Base-by-base conservation (phyloP, 2,329 filamentous ascomycete genomes). In the Juglanconis oblonga region DNA sequence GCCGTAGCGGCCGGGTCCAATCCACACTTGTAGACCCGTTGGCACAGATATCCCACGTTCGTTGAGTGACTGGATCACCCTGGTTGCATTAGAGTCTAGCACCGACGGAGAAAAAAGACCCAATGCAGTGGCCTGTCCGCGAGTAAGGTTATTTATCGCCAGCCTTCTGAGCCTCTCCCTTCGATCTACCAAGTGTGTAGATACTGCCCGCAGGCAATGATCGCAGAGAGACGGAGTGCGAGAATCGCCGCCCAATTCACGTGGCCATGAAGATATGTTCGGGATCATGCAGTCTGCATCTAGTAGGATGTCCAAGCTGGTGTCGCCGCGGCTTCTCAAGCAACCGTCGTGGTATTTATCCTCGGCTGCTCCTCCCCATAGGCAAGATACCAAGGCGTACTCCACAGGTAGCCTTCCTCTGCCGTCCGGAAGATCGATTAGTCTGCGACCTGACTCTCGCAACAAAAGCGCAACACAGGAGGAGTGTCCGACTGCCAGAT, bases 401-500 rank as follows among this genome's bases (percentile, higher is more conserved):
- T 55, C 53, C 17, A 55, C 7, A 38, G 53, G 53, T 14, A 29
- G 10, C 17, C 44, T 14, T n/a, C 53, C 53, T 9, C 2, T 5
- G 10, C 6, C 31, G 42, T 55, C 53, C 47, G 53, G 44, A 4
- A 48, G 0, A 31, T 55, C 32, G 5, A 55, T 48, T 4, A 55
- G 13, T 38, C 9, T 31, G n/a, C 44, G 2, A 38, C 42, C 42
- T 33, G 52, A 10, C 32, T 9, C n/a, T 13, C 32, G 33, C 17
- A 47, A 31, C n/a, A 48, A 31, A n/a, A 48, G 2, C 32, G 29
- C 42, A 38, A 55, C 44, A 29, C 53, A 55, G 11, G 53, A 38
- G 35, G 42, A 13, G 35, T 55, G 33, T n/a, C 53, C 53, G 42
- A 55, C 33, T 24, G 53, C 42, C 32, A 55, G 44, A 49, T 55